A percentile compares a stretch with the other conserved stretches of the same genome.
These are phyloP conservation scores for Eucalyptus globulus DNA, from an alignment of 345 rosid genomes.

Conservation along the genomic window DNA sequence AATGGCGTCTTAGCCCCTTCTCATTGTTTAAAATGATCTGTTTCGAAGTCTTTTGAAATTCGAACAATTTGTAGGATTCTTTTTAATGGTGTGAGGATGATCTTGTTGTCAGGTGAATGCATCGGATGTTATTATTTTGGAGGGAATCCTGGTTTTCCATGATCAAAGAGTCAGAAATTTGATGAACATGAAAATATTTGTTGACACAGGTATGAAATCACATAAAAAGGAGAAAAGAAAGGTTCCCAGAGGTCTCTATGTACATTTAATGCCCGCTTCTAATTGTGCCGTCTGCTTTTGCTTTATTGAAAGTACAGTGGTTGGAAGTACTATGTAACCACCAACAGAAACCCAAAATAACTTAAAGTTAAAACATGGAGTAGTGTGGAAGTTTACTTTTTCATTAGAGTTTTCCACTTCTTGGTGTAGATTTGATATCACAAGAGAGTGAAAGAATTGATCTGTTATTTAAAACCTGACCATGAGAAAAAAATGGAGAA, in stretches of 20 bases:
- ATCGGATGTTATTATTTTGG: slow-evolving; percentile 95
- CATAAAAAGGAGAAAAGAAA: not conserved
- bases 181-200: slow-evolving; percentile 98
- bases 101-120: slow-evolving; percentile 61
- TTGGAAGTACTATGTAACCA: not conserved
- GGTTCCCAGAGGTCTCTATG: not conserved
- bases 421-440: not conserved
- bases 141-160: slow-evolving; percentile 95
- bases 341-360: not conserved
- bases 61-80: not conserved
- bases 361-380: not conserved
- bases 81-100: not conserved
- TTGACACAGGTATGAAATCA: slow-evolving; percentile 66
- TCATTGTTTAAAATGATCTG: not conserved
- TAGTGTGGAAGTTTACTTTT: not conserved
- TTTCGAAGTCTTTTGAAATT: not conserved
- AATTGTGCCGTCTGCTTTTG: not conserved
- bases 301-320: not conserved
- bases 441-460: not conserved
- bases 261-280: not conserved
- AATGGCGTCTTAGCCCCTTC: not conserved
- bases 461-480: not conserved
- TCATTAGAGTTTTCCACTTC: not conserved
- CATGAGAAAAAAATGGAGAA: not conserved
- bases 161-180: slow-evolving; percentile 80